Percentiles rank a stretch among this genome's conserved stretches.
Evolutionary conservation across 2,329 filamentous ascomycete species (phyloP).

Genomic region (Beauveria caledonica): DNA sequence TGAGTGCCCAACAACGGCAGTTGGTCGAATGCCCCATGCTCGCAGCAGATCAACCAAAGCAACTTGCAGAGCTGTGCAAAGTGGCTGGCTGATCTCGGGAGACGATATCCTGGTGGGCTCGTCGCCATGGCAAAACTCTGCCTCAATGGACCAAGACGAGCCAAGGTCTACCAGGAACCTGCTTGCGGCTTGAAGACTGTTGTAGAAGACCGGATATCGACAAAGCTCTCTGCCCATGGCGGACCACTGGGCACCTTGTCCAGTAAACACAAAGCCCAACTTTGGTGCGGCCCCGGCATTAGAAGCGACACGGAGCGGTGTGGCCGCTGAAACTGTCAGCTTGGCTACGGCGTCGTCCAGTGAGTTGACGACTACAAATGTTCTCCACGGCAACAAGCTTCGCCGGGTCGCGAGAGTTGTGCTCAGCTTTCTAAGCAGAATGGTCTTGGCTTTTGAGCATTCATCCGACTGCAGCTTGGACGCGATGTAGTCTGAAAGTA

Average conservation of each 20-base stretch:
- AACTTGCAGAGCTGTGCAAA: constrained; percentile 34
- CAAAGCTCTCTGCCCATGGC: constrained; percentile 14
- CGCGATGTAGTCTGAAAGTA: not conserved
- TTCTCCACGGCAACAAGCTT: no score
- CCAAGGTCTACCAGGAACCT: not conserved
- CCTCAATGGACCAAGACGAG: not conserved
- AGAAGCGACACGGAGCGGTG: no score
- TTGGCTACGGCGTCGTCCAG: no score
- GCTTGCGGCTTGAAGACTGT: no score
- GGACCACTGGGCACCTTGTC: constrained; percentile 24
- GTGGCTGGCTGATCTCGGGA: constrained; percentile 20
- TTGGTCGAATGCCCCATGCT: constrained; percentile 19
- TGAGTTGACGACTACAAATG: no score
- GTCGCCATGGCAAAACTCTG: not conserved
- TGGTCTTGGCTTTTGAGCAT: no score
- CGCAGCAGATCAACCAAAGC: constrained; percentile 26
- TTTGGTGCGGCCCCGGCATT: no score
- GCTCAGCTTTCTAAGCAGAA: no score
- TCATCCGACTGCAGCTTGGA: not conserved
- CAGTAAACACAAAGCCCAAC: constrained; percentile 25
- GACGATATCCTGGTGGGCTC: not conserved
- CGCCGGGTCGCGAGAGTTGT: no score
- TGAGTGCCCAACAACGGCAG: constrained; percentile 26
- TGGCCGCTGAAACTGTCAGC: no score
- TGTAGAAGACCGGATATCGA: no score